Evolutionary conservation across 495 filamentous ascomycete genomes (phyloP).

Genomic region (Penicillium coffeae): DNA sequence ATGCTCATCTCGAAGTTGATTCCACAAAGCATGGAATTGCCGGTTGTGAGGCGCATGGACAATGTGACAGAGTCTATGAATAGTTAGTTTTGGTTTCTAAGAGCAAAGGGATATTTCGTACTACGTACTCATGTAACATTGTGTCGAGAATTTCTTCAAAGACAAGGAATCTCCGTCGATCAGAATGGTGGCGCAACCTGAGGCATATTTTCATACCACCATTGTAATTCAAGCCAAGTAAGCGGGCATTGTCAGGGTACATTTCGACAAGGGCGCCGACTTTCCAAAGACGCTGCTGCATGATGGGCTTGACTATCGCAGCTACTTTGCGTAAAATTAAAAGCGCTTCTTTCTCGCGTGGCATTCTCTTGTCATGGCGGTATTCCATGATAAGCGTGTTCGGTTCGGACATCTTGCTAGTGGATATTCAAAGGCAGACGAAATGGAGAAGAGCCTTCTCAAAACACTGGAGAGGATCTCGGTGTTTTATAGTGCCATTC

Average conservation of each 20-base stretch:
- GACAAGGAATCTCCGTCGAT: slow-evolving; percentile 74
- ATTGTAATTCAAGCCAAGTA: slow-evolving; percentile 81
- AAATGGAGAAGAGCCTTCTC: not conserved
- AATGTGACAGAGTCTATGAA: slow-evolving; percentile 69
- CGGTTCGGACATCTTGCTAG: slow-evolving; percentile 54
- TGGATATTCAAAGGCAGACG: not conserved
- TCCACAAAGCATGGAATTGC: slow-evolving; percentile 80
- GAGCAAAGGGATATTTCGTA: not conserved
- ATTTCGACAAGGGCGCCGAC: slow-evolving; percentile 83
- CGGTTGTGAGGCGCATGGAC: slow-evolving; percentile 77
- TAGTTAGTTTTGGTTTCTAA: slow-evolving; percentile 7
- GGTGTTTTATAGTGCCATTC: not conserved
- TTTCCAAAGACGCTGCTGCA: slow-evolving; percentile 79
- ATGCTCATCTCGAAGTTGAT: slow-evolving; percentile 83
- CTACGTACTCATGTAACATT: slow-evolving; percentile 81
- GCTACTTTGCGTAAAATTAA: slow-evolving; percentile 77
- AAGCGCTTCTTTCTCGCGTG: slow-evolving; percentile 75
- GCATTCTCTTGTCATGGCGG: slow-evolving; percentile 70
- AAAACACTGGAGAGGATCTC: not conserved
- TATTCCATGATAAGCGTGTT: slow-evolving; percentile 72
- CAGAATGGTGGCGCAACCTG: slow-evolving; percentile 72
- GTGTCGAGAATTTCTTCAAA: slow-evolving; percentile 80
- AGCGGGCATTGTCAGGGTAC: slow-evolving; percentile 67
- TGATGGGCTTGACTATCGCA: slow-evolving; percentile 91
- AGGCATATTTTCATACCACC: slow-evolving; percentile 75